Evolutionary conservation across 2,329 filamentous ascomycete species (phyloP), one percentile per base, ranked within the genome.

Genomic region (Colletotrichum chrysophilum): DNA sequence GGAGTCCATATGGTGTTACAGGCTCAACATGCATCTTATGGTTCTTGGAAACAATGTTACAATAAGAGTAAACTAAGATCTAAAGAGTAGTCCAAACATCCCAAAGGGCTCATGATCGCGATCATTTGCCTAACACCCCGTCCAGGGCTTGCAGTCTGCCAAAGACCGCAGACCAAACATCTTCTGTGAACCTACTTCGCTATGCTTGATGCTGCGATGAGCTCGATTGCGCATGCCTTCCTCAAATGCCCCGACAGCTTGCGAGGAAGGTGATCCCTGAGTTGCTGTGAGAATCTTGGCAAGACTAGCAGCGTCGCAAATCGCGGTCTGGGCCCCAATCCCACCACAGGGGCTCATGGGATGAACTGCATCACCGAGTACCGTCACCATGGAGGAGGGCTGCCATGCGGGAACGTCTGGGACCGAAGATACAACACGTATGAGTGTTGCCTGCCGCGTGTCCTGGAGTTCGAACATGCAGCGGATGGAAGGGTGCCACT

Each of bases 391-490:
- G 0, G 88, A 86, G 69, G 91, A 87, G 60, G 91, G 93, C 10
- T 83, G 78, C 92, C 92, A 93, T 60, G 89, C 85, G 0, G 92
- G 91, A 0, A 93, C 90, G 2, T 91, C 91, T 0, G 91, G 91
- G 0, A 86, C 88, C 0, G 91, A 92, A 77, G 90, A 93, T 3
- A 91, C 93, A 64, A 93, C 93, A 78, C 92, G 93, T 90, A 91
- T 93, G 77, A 93, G 93, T 0, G 92, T 91, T 0, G 91, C 89
- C 77, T 93, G 90, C 0, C 82, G 77, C 71, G 88, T 89, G 7
- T 84, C 80, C 89, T 93, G 92, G 43, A 91, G 78, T 7, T 92
- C 90, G 74, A 93, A 89, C 0, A 93, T 81, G 2, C 90, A 87
- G 80, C 85, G 88, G 61, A 93, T 82, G 4, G 88, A 85, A 14